Conservation (phyloP, 1,284 basidiomycete species). For the Cutaneotrichosporon dermatis region DNA sequence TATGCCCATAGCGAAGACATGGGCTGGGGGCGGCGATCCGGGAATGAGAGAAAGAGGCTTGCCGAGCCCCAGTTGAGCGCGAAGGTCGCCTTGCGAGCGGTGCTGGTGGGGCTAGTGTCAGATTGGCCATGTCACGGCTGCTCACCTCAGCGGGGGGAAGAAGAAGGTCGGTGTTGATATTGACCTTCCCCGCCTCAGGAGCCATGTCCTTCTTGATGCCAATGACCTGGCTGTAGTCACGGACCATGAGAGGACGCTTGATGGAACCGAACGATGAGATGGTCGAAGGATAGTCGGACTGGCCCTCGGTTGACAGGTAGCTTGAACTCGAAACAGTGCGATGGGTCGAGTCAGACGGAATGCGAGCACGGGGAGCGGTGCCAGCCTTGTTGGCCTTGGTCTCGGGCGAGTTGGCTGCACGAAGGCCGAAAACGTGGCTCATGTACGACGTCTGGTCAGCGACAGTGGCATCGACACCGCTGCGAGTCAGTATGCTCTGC, state of each 20-base stretch:
- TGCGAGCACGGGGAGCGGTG: background rate
- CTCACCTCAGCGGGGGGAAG: background rate
- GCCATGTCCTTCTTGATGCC: conserved; percentile 25
- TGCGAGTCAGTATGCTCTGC: conserved; percentile 36
- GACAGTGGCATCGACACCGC: conserved; percentile 78
- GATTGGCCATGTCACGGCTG: background rate
- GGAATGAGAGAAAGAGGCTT: conserved; percentile 6
- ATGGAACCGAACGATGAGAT: background rate
- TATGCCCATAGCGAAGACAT: background rate
- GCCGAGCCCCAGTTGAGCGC: conserved; percentile 15
- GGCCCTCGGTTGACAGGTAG: conserved; percentile 1
- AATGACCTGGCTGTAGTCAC: conserved; percentile 32
- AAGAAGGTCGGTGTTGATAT: background rate
- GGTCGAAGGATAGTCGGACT: background rate
- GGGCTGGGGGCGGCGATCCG: background rate
- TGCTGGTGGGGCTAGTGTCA: background rate
- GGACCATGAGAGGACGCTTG: conserved; percentile 24
- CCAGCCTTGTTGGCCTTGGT: background rate
- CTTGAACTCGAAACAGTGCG: conserved; percentile 4
- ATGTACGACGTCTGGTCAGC: conserved; percentile 54
- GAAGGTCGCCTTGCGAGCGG: background rate
- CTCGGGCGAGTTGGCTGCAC: conserved; percentile 15
- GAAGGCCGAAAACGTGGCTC: conserved; percentile 34
- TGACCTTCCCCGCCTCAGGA: background rate
- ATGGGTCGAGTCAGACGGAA: conserved; percentile 7